These are phyloP conservation scores for Fraxinus quadrangulata DNA, from an alignment of 257 asterid genomes.

Conservation along the genomic window DNA sequence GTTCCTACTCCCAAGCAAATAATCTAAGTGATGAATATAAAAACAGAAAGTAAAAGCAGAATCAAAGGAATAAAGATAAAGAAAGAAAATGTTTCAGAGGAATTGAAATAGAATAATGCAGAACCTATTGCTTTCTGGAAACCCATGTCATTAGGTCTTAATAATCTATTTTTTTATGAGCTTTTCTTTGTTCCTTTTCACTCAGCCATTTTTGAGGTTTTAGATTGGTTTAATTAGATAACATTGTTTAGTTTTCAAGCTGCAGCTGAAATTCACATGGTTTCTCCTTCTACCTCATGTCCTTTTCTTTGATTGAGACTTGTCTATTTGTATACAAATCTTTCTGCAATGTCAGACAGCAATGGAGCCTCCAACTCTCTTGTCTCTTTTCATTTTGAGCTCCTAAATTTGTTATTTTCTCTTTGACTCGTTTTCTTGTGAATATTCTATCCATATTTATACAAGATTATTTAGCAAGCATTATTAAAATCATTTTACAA, in stretches of 20 bases:
- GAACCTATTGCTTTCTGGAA: slow-evolving; percentile 32
- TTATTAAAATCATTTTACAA: neutral
- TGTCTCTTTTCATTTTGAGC: slow-evolving; percentile 18
- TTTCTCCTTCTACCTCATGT: slow-evolving; percentile 22
- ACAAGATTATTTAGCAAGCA: neutral
- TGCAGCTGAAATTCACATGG: slow-evolving; percentile 38
- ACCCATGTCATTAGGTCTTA: slow-evolving; percentile 29
- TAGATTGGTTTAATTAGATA: slow-evolving; percentile 19
- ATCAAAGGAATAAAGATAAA: slow-evolving; percentile 14
- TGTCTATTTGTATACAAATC: slow-evolving; percentile 34
- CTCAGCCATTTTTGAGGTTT: slow-evolving; percentile 1
- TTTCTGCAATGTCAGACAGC: slow-evolving; percentile 35
- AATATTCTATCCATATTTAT: neutral
- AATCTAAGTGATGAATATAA: slow-evolving; percentile 39
- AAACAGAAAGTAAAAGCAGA: slow-evolving; percentile 16
- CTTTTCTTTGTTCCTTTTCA: slow-evolving; percentile 31
- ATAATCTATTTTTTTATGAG: slow-evolving; percentile 28
- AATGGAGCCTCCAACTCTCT: slow-evolving; percentile 18
- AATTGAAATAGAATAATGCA: slow-evolving; percentile 32
- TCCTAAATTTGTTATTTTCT: neutral
- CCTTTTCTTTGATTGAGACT: slow-evolving; percentile 29
- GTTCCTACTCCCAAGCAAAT: slow-evolving; percentile 39
- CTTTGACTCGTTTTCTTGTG: neutral
- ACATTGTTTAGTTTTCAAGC: neutral
- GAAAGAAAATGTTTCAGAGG: slow-evolving; percentile 23